Evolutionary conservation across 148 eudicot species (phyloP), one percentile per base, ranked within the genome.

Genomic region (Rhododendron ferrugineum): DNA sequence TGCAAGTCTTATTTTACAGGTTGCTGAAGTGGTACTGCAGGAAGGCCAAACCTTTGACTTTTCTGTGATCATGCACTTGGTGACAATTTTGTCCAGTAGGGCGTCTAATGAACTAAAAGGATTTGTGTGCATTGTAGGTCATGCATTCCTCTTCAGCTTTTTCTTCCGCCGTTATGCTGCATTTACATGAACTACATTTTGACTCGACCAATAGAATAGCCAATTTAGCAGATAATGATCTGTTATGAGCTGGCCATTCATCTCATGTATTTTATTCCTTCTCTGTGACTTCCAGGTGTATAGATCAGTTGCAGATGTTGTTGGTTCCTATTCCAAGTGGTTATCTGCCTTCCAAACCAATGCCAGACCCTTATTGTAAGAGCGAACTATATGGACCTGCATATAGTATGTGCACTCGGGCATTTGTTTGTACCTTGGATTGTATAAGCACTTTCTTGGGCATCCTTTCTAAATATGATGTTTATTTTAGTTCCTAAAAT

Each of bases 301-400:
- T 90, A 92, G 92, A 92, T 91, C 99, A 50, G 91, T 95, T 86
- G 98, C 98, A 89, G 96, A 97, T 89, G 98, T 94, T 89, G 79
- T 94, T 88, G 97, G 94, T 87, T 95, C 99, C 75, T 97, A 93
- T 92, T 93, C 99, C 73, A 95, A 91, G 91, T 94, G 98, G 98
- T 86, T 97, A 70, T 89, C 95, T 80, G 85, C 91, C 86, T 89
- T 88, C 84, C 94, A 90, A 79, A 85, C 92, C 70, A 88, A 89
- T 90, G 90, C 92, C 60, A 95, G 95, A 84, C 88, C 95, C 79
- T 84, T 97, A 79, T 85, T 97, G 99, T 97, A 94, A 95, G 95
- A 87, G 80, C 50, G 82, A 78, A 56, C 60, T 23, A 30, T 54
- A 46, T 68, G 78, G 72, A 83, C 34, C 50, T 37, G 64, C 80